phyloP scores from a whole-genome alignment of 2,329 filamentous ascomycete species.

The Beauveria caledonica region DNA sequence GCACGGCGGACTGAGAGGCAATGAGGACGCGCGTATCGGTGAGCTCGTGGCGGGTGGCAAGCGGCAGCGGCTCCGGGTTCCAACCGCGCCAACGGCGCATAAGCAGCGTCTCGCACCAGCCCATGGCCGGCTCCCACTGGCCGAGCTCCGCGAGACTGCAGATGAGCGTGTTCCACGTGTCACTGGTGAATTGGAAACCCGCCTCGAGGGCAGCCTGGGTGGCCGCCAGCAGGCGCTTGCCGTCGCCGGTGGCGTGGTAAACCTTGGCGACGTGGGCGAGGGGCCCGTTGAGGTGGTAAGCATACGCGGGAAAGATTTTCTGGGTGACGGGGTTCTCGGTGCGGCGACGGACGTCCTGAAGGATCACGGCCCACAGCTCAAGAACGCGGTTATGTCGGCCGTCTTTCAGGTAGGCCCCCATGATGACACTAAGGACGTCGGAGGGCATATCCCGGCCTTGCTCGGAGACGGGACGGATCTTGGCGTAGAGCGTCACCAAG shows the following conservation, averaged over 20 bases:
- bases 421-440: slow-evolving; percentile 54
- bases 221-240: slow-evolving; percentile 38
- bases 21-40: slow-evolving; percentile 27
- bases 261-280: slow-evolving; percentile 42
- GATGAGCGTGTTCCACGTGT: slow-evolving; percentile 75
- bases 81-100: slow-evolving; percentile 77
- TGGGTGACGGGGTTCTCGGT: slow-evolving; percentile 12
- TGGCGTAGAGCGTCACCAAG: slow-evolving; percentile 47
- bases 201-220: slow-evolving; percentile 48
- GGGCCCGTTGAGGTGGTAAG: slow-evolving; percentile 44
- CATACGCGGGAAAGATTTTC: slow-evolving; percentile 36
- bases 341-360: slow-evolving; percentile 48
- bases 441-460: slow-evolving; percentile 36
- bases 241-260: slow-evolving; percentile 31
- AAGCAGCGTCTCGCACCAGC: slow-evolving; percentile 64
- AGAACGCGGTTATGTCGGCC: slow-evolving; percentile 52
- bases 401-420: slow-evolving; percentile 55
- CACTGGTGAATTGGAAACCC: slow-evolving; percentile 67
- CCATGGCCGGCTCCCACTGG: slow-evolving; percentile 59
- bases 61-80: slow-evolving; percentile 28
- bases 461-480: slow-evolving; percentile 28
- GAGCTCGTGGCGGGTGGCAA: slow-evolving; percentile 13
- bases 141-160: slow-evolving; percentile 55
- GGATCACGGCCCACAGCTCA: slow-evolving; percentile 61
- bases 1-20: slow-evolving; percentile 33